Base-by-base conservation (phyloP, 225 moss, liverwort and hornwort genomes). In the Pseudisothecium myosuroides region DNA sequence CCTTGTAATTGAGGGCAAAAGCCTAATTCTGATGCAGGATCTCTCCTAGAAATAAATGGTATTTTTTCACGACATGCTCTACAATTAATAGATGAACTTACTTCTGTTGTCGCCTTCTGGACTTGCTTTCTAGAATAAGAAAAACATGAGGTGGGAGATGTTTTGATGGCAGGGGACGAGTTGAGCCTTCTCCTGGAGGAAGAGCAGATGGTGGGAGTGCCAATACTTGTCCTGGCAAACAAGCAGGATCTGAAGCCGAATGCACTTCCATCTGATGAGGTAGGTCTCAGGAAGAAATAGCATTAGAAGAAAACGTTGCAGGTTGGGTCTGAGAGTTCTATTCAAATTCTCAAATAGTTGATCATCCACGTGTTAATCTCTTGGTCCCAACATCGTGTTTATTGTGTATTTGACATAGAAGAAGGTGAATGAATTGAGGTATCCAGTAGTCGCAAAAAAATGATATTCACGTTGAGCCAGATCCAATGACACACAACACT, bases 151-250 rank as follows among this genome's bases (percentile, higher is more conserved):
- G 29, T 83, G 36, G 45, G 37, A 45, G 22, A n/a, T 80, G 23
- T 62, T n/a, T 79, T 87, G 84, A 90, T 80, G 11, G 76, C 81
- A 92, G 93, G 87, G 66, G 92, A 92, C 60, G 92, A 95, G 68
- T 87, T 95, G 73, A 91, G 79, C 91, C 88, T 91, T 45, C 83
- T 95, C 37, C 50, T 95, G 82, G 93, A 94, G 73, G 95, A 94
- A 88, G 93, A 95, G 85, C 92, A 92, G 85, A 83, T 95, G 86
- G 88, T 67, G 37, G 90, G 88, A 7, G 76, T 95, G 37, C 93
- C 93, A 52, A 63, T 95, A 82, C 92, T 95, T 61, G 84, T 95
- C 13, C 83, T 95, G 72, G 92, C 90, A 79, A 95, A 95, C 88
- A 95, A 95, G 86, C 93, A 95, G 59, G 93, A 94, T 72, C 69